phyloP scores from a whole-genome alignment of 1,284 basidiomycete species.

The Boletus semigastroideus region DNA sequence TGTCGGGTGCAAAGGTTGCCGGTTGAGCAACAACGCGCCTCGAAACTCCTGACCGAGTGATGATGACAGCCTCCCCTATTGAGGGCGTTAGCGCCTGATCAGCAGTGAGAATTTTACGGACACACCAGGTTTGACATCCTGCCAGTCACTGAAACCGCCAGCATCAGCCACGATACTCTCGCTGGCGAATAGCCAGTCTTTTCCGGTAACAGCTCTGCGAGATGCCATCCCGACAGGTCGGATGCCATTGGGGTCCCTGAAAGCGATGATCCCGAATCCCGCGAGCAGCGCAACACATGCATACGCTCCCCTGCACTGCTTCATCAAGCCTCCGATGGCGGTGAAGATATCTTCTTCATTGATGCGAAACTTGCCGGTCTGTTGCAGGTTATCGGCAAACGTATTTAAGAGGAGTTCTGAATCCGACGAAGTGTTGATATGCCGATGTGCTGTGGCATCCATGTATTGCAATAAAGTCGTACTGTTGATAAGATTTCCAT shows the following conservation, averaged over 20 bases:
- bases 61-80: conserved; percentile 91
- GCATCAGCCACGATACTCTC: conserved; percentile 98
- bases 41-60: conserved; percentile 77
- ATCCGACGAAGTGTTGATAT: conserved; percentile 99
- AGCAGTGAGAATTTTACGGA: conserved; percentile 3
- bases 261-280: conserved; percentile 97
- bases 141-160: conserved; percentile 87
- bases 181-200: conserved; percentile 90
- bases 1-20: conserved; percentile 91
- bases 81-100: conserved; percentile 4
- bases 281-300: conserved; percentile 98
- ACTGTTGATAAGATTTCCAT: conserved; percentile 98
- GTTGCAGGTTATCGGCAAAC: conserved; percentile 96
- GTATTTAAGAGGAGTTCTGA: conserved; percentile 97
- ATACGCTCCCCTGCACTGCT: conserved; percentile 89
- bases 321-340: conserved; percentile 89
- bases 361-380: conserved; percentile 99
- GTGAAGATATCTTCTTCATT: conserved; percentile 99
- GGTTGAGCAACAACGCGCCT: conserved; percentile 72
- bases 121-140: conserved; percentile 89
- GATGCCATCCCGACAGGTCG: conserved; percentile 86
- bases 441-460: conserved; percentile 95
- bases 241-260: conserved; percentile 99
- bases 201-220: conserved; percentile 54
- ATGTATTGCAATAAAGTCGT: conserved; percentile 83